A percentile compares a stretch with the other conserved stretches of the same genome.
Evolutionary conservation across 768 basidiomycete genomes (phyloP).

Genomic region (Dentipellis sp.): DNA sequence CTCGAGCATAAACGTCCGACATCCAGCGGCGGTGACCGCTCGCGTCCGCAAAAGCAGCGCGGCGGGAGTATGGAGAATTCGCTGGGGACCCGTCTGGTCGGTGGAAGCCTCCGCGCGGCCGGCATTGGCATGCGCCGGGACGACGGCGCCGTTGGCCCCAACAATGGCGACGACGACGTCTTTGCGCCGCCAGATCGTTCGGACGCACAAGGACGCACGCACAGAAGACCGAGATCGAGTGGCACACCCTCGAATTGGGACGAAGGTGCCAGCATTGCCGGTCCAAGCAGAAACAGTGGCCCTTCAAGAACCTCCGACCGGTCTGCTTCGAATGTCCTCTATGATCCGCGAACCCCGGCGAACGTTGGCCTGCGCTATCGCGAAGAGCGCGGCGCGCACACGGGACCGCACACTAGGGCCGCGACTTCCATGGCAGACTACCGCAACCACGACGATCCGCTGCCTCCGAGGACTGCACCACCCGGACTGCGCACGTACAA

Average conservation of each 20-base stretch:
- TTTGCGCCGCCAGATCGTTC: constrained; percentile 16
- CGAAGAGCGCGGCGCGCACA: constrained; percentile 7
- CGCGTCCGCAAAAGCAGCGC: constrained; percentile 47
- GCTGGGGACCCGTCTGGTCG: constrained; percentile 49
- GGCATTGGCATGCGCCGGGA: constrained; percentile 41
- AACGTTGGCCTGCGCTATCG: constrained; percentile 3
- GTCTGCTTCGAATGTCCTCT: neutral
- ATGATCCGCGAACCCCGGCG: constrained; percentile 15
- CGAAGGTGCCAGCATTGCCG: neutral
- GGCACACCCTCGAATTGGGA: neutral
- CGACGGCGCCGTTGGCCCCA: neutral
- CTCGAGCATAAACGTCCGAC: constrained; percentile 8
- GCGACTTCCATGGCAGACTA: constrained; percentile 27
- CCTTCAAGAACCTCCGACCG: constrained; percentile 4
- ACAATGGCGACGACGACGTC: constrained; percentile 22
- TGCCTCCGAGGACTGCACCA: constrained; percentile 29
- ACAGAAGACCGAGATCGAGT: neutral
- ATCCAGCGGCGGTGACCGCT: constrained; percentile 6
- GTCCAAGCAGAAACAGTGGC: neutral
- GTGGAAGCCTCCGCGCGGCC: constrained; percentile 63
- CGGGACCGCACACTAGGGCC: constrained; percentile 14
- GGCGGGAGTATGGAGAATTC: constrained; percentile 68
- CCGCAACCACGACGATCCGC: constrained; percentile 15
- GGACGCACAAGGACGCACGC: neutral
- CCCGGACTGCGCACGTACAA: constrained; percentile 31